Conservation (phyloP, 352 stramenopile genomes). For the Pythium aristosporum region DNA sequence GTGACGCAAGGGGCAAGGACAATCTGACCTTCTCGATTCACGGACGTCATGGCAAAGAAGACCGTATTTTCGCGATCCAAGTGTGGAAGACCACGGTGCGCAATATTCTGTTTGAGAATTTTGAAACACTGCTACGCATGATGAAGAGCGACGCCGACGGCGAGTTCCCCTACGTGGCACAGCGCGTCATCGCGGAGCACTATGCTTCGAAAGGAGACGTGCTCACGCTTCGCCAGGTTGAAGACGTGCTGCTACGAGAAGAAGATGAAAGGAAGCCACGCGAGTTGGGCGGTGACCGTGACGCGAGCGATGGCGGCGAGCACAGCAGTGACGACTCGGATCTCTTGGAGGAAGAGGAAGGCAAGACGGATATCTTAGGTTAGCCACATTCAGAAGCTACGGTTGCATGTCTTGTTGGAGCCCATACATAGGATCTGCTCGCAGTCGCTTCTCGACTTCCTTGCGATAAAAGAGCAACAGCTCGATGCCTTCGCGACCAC, state of each 20-base stretch:
- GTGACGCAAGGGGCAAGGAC: slow-evolving; percentile 42
- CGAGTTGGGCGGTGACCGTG: slow-evolving; percentile 7
- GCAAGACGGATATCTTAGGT: slow-evolving; percentile 35
- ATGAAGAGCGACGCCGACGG: slow-evolving; percentile 51
- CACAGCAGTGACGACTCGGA: slow-evolving; percentile 32
- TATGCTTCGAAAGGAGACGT: slow-evolving; percentile 42
- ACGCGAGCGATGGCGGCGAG: slow-evolving; percentile 17
- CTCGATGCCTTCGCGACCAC: slow-evolving; percentile 49
- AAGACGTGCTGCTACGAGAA: slow-evolving; percentile 44
- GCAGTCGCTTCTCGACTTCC: slow-evolving; percentile 60
- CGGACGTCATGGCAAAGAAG: slow-evolving; percentile 32
- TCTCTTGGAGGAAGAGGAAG: slow-evolving; percentile 26
- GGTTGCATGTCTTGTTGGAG: slow-evolving; percentile 16
- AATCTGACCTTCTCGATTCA: slow-evolving; percentile 53
- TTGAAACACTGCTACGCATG: slow-evolving; percentile 38
- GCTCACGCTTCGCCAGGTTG: slow-evolving; percentile 41
- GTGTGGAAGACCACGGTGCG: slow-evolving; percentile 42
- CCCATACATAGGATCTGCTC: slow-evolving; percentile 29
- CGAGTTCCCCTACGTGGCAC: slow-evolving; percentile 46
- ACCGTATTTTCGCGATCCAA: slow-evolving; percentile 50
- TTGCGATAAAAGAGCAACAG: slow-evolving; percentile 59
- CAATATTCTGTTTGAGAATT: slow-evolving; percentile 50
- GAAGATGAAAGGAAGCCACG: slow-evolving; percentile 40
- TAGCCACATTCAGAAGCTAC: background rate
- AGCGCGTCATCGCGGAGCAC: slow-evolving; percentile 43